Conservation (phyloP, 2,329 filamentous ascomycete species). For the Epichloe scottii region DNA sequence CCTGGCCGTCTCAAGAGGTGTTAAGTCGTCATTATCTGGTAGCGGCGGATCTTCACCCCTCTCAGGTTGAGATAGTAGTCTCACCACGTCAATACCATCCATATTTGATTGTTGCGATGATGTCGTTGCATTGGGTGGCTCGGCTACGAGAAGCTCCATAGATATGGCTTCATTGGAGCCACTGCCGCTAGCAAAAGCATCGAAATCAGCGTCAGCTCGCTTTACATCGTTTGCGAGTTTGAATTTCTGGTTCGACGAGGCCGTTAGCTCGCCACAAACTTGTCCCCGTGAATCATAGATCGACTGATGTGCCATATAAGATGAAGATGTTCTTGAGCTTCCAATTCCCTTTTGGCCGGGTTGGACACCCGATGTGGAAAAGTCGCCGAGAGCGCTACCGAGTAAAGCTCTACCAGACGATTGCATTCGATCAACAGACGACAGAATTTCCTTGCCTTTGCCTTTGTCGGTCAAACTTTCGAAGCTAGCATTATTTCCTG, state of each 20-base stretch:
- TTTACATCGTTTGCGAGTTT: neutral
- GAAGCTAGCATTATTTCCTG: neutral
- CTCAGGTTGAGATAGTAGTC: slow-evolving; percentile 21
- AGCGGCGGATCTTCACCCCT: slow-evolving; percentile 10
- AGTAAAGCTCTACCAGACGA: slow-evolving; percentile 2
- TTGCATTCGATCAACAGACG: neutral
- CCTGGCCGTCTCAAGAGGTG: slow-evolving; percentile 17
- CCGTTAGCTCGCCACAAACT: neutral
- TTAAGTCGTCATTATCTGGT: slow-evolving; percentile 14
- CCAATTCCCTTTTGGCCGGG: slow-evolving; percentile 9
- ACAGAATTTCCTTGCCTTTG: slow-evolving; percentile 7
- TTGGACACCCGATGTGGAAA: neutral
- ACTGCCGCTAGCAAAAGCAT: neutral
- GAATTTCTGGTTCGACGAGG: neutral
- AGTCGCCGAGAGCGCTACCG: neutral
- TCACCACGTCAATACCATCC: slow-evolving; percentile 21
- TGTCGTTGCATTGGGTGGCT: slow-evolving; percentile 9
- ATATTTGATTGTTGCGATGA: neutral
- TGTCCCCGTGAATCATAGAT: neutral
- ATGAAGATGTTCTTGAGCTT: slow-evolving; percentile 1
- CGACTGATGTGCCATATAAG: neutral
- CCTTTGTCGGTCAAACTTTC: neutral
- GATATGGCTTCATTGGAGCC: neutral
- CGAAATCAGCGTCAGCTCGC: neutral
- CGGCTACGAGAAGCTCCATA: neutral